Evolutionary conservation across 345 rosid species (phyloP).

Genomic region (Arabidopsis suecica): DNA sequence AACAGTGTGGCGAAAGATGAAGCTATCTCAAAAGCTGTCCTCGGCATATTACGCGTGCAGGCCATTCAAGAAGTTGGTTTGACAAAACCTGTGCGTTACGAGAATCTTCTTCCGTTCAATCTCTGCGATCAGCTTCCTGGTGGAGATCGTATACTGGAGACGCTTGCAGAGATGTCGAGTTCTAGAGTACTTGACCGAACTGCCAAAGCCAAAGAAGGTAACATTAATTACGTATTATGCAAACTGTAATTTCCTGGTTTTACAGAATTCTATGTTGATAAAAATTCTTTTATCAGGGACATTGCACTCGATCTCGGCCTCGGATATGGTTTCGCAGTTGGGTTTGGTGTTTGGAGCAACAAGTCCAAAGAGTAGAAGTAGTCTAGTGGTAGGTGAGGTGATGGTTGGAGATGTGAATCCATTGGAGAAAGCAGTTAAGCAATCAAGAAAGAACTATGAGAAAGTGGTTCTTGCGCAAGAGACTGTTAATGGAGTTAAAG

Average conservation of each 20-base stretch:
- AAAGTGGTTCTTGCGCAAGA: conserved; percentile 80
- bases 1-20: conserved; percentile 63
- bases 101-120: conserved; percentile 80
- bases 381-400: conserved; percentile 80
- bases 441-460: conserved; percentile 79
- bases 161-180: conserved; percentile 73
- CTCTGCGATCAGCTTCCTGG: conserved; percentile 98
- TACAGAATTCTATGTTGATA: conserved; percentile 2
- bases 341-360: conserved; percentile 73
- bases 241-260: background rate
- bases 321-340: conserved; percentile 75
- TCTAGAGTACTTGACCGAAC: conserved; percentile 56
- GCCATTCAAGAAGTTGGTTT: conserved; percentile 80
- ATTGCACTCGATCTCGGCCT: conserved; percentile 70
- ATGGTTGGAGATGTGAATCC: conserved; percentile 85
- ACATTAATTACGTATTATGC: background rate
- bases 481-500: conserved; percentile 90
- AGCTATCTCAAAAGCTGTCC: conserved; percentile 82
- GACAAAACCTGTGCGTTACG: conserved; percentile 49
- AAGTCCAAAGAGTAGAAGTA: conserved; percentile 53
- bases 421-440: conserved; percentile 77
- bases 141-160: conserved; percentile 86
- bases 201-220: conserved; percentile 50
- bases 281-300: conserved; percentile 25
- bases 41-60: conserved; percentile 81